phyloP scores from a whole-genome alignment of 345 rosid species.

The Cardamine chenopodiifolia region DNA sequence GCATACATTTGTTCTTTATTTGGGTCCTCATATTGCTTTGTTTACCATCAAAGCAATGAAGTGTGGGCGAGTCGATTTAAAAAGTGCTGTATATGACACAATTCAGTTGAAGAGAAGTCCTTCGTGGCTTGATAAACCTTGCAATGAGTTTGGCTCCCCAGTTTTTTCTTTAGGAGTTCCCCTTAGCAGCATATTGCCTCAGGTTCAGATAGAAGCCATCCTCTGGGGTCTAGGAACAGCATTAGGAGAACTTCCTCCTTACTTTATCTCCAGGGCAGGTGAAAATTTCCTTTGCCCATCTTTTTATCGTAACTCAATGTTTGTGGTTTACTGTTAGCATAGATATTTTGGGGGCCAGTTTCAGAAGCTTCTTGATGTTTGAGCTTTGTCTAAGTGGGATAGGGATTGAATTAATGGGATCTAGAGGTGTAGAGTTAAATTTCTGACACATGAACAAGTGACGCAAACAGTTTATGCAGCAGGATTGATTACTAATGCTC shows the following conservation, averaged over 20 bases:
- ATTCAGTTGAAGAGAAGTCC: conserved; percentile 83
- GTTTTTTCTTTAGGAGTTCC: conserved; percentile 71
- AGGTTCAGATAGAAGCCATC: conserved; percentile 81
- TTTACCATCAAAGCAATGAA: conserved; percentile 90
- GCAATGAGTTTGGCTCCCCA: conserved; percentile 80
- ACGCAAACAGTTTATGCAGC: conserved; percentile 18
- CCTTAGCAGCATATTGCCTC: conserved; percentile 83
- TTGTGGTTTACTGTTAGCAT: background rate
- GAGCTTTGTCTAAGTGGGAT: background rate
- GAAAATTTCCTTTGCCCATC: background rate
- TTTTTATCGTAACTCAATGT: background rate
- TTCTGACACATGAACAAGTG: background rate
- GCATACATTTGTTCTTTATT: conserved; percentile 96
- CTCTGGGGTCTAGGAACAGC: conserved; percentile 98
- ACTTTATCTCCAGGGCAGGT: conserved; percentile 98
- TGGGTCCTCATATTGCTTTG: conserved; percentile 93
- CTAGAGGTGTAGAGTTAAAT: background rate
- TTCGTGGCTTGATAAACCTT: conserved; percentile 86
- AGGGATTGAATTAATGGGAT: background rate
- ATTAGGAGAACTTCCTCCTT: conserved; percentile 98
- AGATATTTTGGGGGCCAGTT: background rate
- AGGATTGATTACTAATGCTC: conserved; percentile 12
- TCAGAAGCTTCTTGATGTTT: conserved; percentile 13
- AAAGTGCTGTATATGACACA: conserved; percentile 85
- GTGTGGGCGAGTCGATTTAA: conserved; percentile 89